Base-by-base conservation (phyloP, 1,284 basidiomycete species). In the Malassezia brasiliensis region DNA sequence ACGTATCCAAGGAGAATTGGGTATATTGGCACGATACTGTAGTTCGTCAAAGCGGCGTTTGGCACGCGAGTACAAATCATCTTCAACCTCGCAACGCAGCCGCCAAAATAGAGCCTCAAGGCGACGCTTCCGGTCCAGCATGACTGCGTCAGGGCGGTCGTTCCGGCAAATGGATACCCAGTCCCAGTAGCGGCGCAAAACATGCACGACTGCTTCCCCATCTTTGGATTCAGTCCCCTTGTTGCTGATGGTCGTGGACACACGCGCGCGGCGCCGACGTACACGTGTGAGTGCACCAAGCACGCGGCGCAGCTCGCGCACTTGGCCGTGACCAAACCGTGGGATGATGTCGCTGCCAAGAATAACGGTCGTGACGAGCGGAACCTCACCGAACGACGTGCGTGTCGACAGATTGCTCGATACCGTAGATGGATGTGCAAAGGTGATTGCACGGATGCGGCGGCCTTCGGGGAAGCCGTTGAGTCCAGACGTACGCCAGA, bases 361-460 rank as follows among this genome's bases (percentile, higher is more conserved):
- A 15, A 71, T 65, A 4, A 71, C 62, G 10, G 63, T 62, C 10
- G 61, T 63, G 15, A 74, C 71, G 12, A 74, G 60, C 31, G 71
- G 71, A 22, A 66, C 62, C 5, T 47, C 51, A n/a, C 69, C 69
- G 1, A 60, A 56, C 15, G 67, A 58, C 4, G 67, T 65, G 15
- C 68, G 51, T 2, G 51, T 34, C 0, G 68, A 62, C 32, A 74
- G 59, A 6, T 64, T 63, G 2, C 63, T 52, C 14, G 66, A 69
- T 50, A 70, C 67, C n/a, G 64, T 71, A 1, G 71, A 69, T 0
- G 71, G 71, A 28, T 65, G 68, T 1, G 70, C 71, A 60, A 74
- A 74, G 35, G 67, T 70, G 19, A 74, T 65, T 5, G 71, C 67
- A 2, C 69, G 64, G 30, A 74, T 68, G 1, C 56, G 62, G 15